Conservation (phyloP, 75 land plant species). For the Selaginella moellendorffii region DNA sequence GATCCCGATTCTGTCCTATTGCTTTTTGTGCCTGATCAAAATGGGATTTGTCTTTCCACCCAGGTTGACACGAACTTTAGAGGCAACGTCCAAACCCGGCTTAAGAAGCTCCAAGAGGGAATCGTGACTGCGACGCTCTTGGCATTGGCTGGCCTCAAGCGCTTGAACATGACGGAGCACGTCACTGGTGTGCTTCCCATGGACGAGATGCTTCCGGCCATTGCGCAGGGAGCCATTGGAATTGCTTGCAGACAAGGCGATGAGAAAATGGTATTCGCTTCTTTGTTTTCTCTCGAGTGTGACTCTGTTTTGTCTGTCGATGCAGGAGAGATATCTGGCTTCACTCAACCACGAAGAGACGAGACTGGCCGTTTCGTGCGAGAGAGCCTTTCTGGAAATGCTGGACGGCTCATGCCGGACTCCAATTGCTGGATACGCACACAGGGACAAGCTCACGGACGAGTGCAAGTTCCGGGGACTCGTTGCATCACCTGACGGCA, state of each 20-base stretch:
- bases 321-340: conserved; percentile 53
- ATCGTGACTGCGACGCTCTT: conserved; percentile 75
- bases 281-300: not conserved
- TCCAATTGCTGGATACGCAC: conserved; percentile 93
- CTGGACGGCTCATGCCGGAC: conserved; percentile 96
- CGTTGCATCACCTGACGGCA: conserved; percentile 86
- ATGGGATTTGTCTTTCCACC: no score
- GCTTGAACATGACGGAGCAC: conserved; percentile 70
- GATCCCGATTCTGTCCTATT: no score
- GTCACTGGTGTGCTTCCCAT: conserved; percentile 53
- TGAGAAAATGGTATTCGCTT: conserved; percentile 49
- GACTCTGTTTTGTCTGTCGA: not conserved
- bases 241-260: conserved; percentile 79
- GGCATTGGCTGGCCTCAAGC: conserved; percentile 83
- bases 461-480: conserved; percentile 63
- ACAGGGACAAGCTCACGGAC: conserved; percentile 42
- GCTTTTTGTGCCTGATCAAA: conserved; percentile 9
- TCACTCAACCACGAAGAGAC: conserved; percentile 87
- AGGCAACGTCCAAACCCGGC: conserved; percentile 87
- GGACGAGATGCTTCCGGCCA: conserved; percentile 96
- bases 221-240: conserved; percentile 97
- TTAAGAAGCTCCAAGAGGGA: conserved; percentile 75
- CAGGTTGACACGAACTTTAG: conserved; percentile 75
- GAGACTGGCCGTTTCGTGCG: conserved; percentile 80
- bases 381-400: conserved; percentile 71